Conservation (phyloP, 2,329 filamentous ascomycete species). For the Simplicillium aogashimaense region DNA sequence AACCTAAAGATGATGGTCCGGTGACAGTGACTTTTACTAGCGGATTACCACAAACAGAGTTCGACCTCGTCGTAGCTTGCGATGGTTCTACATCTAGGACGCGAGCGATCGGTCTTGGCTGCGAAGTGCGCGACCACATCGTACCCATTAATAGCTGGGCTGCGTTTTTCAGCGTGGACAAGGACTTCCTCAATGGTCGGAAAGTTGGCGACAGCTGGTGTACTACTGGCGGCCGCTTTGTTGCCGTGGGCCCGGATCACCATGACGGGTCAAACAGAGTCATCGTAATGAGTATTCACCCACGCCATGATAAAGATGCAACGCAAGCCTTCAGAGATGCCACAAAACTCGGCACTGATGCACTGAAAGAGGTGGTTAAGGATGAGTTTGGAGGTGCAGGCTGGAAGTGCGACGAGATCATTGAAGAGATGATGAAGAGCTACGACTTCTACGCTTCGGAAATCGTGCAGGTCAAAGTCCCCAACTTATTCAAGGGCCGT, state of each 20-base stretch:
- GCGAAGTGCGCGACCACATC: conserved; percentile 26
- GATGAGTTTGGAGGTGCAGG: too few relatives aligned
- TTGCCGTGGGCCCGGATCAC: conserved; percentile 22
- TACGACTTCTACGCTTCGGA: conserved; percentile 35
- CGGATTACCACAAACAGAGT: conserved; percentile 22
- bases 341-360: conserved; percentile 8
- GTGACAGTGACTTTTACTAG: conserved; percentile 30
- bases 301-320: conserved; percentile 14
- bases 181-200: conserved; percentile 25
- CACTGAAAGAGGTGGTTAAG: too few relatives aligned
- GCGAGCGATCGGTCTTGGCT: conserved; percentile 30
- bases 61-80: conserved; percentile 36
- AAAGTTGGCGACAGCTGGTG: conserved; percentile 25
- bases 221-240: conserved; percentile 24
- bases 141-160: conserved; percentile 25
- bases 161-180: conserved; percentile 28
- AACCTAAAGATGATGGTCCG: conserved; percentile 15
- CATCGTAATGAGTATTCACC: conserved; percentile 22
- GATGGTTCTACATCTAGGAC: conserved; percentile 37
- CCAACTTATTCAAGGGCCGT: conserved; percentile 24
- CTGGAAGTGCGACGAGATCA: too few relatives aligned
- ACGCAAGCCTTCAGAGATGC: conserved; percentile 28
- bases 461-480: conserved; percentile 32
- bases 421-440: background rate
- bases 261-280: conserved; percentile 19